Percentiles rank a stretch among this genome's conserved stretches.
Conservation (phyloP, 2,329 filamentous ascomycete genomes). For the Alternaria solani region DNA sequence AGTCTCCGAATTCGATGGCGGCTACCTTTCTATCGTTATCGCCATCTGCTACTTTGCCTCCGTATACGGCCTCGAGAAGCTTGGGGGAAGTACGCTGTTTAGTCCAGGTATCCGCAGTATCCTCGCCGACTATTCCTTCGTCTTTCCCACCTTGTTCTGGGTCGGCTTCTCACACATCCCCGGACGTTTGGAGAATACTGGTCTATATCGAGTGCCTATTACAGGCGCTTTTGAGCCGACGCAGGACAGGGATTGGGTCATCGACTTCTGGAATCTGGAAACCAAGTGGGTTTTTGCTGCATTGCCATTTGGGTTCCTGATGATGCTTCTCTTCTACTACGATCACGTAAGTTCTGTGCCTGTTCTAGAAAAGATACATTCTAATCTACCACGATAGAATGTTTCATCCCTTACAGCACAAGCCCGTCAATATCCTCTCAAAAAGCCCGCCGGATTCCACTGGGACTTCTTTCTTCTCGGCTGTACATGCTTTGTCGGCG, state of each 20-base stretch:
- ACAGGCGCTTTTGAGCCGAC: conserved; percentile 59
- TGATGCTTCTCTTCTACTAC: conserved; percentile 66
- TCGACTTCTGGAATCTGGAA: conserved; percentile 63
- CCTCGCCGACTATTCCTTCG: conserved; percentile 61
- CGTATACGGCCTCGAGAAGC: conserved; percentile 60
- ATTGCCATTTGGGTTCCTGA: conserved; percentile 61
- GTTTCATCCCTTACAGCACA: conserved; percentile 63
- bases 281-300: conserved; percentile 63
- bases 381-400: conserved; percentile 37
- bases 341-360: conserved; percentile 53
- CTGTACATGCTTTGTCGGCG: conserved; percentile 61
- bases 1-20: conserved; percentile 51
- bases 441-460: conserved; percentile 64
- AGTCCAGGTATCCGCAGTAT: conserved; percentile 56
- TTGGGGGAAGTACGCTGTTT: conserved; percentile 57
- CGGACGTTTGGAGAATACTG: conserved; percentile 54
- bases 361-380: background rate
- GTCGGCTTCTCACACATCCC: conserved; percentile 63
- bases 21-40: conserved; percentile 60
- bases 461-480: conserved; percentile 67
- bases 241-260: conserved; percentile 57
- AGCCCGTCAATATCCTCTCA: conserved; percentile 61
- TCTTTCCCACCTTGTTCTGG: conserved; percentile 61
- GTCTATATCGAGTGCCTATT: conserved; percentile 54
- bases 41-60: conserved; percentile 62